Conservation (phyloP, 495 filamentous ascomycete genomes). For the Aspergillus sparsus region DNA sequence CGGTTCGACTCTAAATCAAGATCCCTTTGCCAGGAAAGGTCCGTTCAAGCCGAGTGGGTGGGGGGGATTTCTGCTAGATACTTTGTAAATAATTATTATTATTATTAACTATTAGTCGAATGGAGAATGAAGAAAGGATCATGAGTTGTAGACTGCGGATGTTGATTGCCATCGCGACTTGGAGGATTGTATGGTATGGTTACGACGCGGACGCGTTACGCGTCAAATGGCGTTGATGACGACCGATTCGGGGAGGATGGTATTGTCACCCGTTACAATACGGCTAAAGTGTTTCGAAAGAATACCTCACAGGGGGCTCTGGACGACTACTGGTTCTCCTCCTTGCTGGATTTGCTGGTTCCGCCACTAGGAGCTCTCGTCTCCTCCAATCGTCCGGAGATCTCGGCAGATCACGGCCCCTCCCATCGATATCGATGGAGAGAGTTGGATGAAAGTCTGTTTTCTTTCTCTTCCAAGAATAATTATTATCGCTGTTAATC, state of each 20-base stretch:
- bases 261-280: constrained; percentile 32
- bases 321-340: constrained; percentile 27
- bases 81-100: constrained; percentile 25
- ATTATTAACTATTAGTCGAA: constrained; percentile 18
- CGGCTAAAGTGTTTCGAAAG: constrained; percentile 4
- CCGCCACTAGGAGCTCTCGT: constrained; percentile 16
- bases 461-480: neutral
- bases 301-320: constrained; percentile 24
- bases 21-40: constrained; percentile 24
- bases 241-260: neutral
- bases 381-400: constrained; percentile 16
- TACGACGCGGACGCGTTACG: constrained; percentile 33
- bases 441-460: neutral
- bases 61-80: constrained; percentile 23
- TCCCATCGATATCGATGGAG: constrained; percentile 7
- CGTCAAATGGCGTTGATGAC: constrained; percentile 19
- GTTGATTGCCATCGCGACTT: constrained; percentile 20
- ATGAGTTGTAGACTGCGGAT: constrained; percentile 9
- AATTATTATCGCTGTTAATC: too few relatives aligned
- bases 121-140: constrained; percentile 31
- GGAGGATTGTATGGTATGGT: constrained; percentile 34
- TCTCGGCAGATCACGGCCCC: constrained; percentile 25
- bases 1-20: constrained; percentile 26
- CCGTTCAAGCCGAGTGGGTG: constrained; percentile 25
- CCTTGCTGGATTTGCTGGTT: constrained; percentile 26